These are phyloP conservation scores for Hyphodiscus sp. DNA, from an alignment of 2,329 filamentous ascomycete species.

Conservation along the genomic window DNA sequence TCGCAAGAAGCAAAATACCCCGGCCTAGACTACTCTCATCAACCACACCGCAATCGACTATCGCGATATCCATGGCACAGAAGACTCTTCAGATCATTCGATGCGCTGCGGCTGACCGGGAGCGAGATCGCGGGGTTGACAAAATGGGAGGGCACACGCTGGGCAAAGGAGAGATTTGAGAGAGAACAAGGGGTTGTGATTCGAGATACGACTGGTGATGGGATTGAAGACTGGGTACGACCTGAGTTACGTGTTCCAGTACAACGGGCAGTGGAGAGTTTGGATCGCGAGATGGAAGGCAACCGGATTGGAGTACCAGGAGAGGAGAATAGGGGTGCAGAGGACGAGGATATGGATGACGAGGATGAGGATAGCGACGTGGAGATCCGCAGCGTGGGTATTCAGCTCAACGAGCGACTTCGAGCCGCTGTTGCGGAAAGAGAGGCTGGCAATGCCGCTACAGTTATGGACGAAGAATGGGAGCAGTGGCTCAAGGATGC, in stretches of 20 bases:
- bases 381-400: conserved; percentile 52
- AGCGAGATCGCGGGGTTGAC: conserved; percentile 66
- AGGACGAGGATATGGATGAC: conserved; percentile 34
- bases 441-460: conserved; percentile 51
- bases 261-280: conserved; percentile 18
- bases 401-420: conserved; percentile 58
- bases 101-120: conserved; percentile 60
- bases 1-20: conserved; percentile 77
- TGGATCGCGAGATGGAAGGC: conserved; percentile 26
- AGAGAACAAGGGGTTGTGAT: conserved; percentile 65
- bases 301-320: conserved; percentile 29
- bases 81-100: conserved; percentile 70
- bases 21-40: conserved; percentile 70
- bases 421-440: conserved; percentile 56
- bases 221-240: conserved; percentile 56
- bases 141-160: conserved; percentile 77
- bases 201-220: conserved; percentile 64
- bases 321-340: conserved; percentile 29
- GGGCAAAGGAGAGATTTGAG: conserved; percentile 77
- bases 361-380: conserved; percentile 46
- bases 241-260: conserved; percentile 30
- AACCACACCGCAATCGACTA: conserved; percentile 69
- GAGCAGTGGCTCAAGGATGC: conserved; percentile 69
- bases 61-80: conserved; percentile 71
- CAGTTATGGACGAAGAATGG: conserved; percentile 64